Percentiles rank a stretch among this genome's conserved stretches.
Conservation (phyloP, 2,329 filamentous ascomycete species). For the Ciborinia camelliae region DNA sequence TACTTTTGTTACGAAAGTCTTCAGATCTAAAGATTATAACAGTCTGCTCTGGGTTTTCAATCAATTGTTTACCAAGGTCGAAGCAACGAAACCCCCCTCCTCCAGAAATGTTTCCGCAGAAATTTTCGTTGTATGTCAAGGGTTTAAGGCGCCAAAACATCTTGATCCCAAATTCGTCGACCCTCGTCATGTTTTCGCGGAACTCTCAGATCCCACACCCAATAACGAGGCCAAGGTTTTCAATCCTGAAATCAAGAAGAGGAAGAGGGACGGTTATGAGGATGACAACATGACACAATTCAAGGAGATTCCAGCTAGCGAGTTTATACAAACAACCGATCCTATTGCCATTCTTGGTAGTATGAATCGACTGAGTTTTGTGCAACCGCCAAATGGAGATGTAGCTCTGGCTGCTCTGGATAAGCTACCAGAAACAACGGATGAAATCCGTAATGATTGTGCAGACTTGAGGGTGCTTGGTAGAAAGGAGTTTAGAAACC, state of each 20-base stretch:
- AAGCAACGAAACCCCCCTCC: conserved; percentile 95
- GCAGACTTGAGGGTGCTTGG: conserved; percentile 85
- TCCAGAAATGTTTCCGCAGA: conserved; percentile 95
- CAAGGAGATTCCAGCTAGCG: conserved; percentile 82
- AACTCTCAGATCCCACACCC: conserved; percentile 77
- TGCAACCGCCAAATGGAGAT: conserved; percentile 75
- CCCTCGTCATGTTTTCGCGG: conserved; percentile 84
- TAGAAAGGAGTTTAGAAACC: conserved; percentile 86
- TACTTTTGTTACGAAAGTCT: conserved; percentile 95
- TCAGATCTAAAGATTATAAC: conserved; percentile 96
- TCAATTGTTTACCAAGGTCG: conserved; percentile 90
- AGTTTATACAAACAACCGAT: conserved; percentile 91
- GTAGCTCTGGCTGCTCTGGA: conserved; percentile 82
- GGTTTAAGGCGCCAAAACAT: conserved; percentile 90
- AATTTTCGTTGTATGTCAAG: conserved; percentile 95
- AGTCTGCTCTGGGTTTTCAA: conserved; percentile 95
- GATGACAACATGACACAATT: conserved; percentile 92
- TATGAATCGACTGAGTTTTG: conserved; percentile 80
- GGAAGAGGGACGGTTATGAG: conserved; percentile 96
- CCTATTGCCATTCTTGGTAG: conserved; percentile 88
- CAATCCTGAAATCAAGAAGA: conserved; percentile 95
- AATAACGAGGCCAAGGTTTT: conserved; percentile 99
- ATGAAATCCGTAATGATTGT: conserved; percentile 76
- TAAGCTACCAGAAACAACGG: conserved; percentile 80
- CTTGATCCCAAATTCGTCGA: conserved; percentile 93